Conservation (phyloP, 176 grass and related monocot genomes). For the Triticum monococcum region DNA sequence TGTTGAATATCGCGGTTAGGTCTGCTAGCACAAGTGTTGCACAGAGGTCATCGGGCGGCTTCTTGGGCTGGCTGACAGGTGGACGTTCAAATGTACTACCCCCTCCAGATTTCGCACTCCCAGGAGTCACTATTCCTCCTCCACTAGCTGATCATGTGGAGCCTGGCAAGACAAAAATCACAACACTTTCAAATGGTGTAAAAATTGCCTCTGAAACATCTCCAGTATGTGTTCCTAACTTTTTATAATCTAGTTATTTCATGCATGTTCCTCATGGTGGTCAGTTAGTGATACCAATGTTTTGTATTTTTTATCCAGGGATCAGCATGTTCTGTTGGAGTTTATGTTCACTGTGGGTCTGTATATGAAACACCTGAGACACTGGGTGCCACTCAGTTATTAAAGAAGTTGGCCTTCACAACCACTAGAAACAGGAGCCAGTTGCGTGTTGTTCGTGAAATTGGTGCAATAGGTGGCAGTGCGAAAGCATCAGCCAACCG, state of each 20-base stretch:
- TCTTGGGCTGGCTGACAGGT: conserved; percentile 72
- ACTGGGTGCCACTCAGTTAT: conserved; percentile 64
- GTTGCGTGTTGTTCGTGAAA: conserved; percentile 82
- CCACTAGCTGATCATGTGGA: conserved; percentile 66
- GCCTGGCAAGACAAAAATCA: conserved; percentile 67
- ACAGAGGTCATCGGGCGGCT: conserved; percentile 62
- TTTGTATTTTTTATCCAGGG: conserved; percentile 45
- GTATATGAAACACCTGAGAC: conserved; percentile 71
- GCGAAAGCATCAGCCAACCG: conserved; percentile 68
- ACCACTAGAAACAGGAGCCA: conserved; percentile 85
- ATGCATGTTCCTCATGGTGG: conserved; percentile 16
- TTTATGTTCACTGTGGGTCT: conserved; percentile 81
- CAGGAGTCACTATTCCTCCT: conserved; percentile 65
- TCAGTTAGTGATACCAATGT: conserved; percentile 13
- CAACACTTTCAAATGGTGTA: conserved; percentile 76
- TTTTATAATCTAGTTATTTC: conserved; percentile 21
- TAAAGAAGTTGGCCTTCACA: conserved; percentile 79
- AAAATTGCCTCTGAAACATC: conserved; percentile 85
- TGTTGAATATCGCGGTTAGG: conserved; percentile 48
- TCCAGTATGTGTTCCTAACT: conserved; percentile 51
- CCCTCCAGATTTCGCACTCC: conserved; percentile 73
- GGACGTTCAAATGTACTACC: conserved; percentile 61
- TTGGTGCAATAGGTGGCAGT: conserved; percentile 75
- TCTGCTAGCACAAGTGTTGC: conserved; percentile 66
- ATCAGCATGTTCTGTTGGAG: conserved; percentile 71